These are phyloP conservation scores for Closterium sp. DNA, from an alignment of 139 green algal genomes.

Conservation along the genomic window DNA sequence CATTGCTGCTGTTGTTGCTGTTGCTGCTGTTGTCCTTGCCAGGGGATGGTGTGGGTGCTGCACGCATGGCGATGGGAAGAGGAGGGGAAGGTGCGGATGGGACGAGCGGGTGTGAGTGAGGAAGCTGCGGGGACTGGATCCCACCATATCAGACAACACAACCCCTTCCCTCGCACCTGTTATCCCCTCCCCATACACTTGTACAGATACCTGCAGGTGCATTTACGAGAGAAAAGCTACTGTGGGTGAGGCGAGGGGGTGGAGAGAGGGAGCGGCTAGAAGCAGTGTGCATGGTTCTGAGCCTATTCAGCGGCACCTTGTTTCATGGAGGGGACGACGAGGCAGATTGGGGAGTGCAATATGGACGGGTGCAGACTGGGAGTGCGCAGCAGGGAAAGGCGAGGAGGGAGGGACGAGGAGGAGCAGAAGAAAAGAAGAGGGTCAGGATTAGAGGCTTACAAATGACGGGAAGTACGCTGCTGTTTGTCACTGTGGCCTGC, in stretches of 20 bases:
- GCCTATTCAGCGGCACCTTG: too few species aligned
- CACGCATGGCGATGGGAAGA: background rate
- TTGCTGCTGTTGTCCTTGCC: background rate
- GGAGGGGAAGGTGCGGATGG: background rate
- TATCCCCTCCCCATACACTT: too few species aligned
- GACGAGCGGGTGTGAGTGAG: background rate
- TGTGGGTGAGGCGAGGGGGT: background rate
- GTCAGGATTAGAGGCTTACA: background rate
- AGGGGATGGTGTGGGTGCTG: background rate
- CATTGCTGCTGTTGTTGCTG: background rate
- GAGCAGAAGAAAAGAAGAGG: background rate
- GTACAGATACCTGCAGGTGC: too few species aligned
- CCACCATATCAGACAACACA: too few species aligned
- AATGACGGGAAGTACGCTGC: background rate
- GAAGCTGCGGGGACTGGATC: background rate
- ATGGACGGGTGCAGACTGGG: too few species aligned
- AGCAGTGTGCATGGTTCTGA: background rate
- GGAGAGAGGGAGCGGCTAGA: background rate
- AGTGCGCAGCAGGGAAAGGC: too few species aligned
- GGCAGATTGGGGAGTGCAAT: too few species aligned
- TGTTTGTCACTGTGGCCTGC: background rate
- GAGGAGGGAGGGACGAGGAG: background rate
- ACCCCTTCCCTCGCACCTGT: too few species aligned
- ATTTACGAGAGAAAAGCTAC: too few species aligned
- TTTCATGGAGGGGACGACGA: background rate